Conservation (phyloP, 2,329 filamentous ascomycete genomes). For the Saccharata proteae region DNA sequence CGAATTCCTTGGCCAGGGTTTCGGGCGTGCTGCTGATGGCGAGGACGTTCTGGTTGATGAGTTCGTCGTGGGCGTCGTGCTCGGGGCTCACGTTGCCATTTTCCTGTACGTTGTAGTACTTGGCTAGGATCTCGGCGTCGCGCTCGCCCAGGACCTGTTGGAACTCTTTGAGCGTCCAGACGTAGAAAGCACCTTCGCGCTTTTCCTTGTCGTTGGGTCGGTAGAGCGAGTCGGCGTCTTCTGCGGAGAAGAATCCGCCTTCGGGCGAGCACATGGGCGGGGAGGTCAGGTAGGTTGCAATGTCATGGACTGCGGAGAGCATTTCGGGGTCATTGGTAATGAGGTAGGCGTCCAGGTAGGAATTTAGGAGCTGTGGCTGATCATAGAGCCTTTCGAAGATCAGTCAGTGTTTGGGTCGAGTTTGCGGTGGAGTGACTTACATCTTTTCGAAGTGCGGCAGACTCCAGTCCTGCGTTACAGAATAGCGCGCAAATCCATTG, state of each 20-base stretch:
- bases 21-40: constrained; percentile 55
- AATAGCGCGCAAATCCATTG: constrained; percentile 72
- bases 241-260: constrained; percentile 76
- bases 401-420: no score
- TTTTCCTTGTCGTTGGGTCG: constrained; percentile 65
- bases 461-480: constrained; percentile 83
- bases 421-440: constrained; percentile 21
- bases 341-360: constrained; percentile 81
- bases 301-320: constrained; percentile 64
- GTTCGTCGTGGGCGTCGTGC: constrained; percentile 84
- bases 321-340: constrained; percentile 57
- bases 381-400: constrained; percentile 65
- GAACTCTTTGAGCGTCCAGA: constrained; percentile 86
- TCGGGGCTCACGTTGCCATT: constrained; percentile 76
- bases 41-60: constrained; percentile 86
- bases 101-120: constrained; percentile 71
- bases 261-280: constrained; percentile 52
- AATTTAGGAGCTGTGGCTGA: constrained; percentile 70
- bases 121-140: constrained; percentile 61
- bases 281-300: constrained; percentile 75
- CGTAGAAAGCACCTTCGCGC: constrained; percentile 84
- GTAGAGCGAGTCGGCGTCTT: constrained; percentile 78
- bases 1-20: constrained; percentile 64
- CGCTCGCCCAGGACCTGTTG: constrained; percentile 59
- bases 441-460: constrained; percentile 97